A percentile compares a stretch with the other conserved stretches of the same genome.
Conservation (phyloP, 148 eudicot genomes). For the Rhododendron kiyosumense region DNA sequence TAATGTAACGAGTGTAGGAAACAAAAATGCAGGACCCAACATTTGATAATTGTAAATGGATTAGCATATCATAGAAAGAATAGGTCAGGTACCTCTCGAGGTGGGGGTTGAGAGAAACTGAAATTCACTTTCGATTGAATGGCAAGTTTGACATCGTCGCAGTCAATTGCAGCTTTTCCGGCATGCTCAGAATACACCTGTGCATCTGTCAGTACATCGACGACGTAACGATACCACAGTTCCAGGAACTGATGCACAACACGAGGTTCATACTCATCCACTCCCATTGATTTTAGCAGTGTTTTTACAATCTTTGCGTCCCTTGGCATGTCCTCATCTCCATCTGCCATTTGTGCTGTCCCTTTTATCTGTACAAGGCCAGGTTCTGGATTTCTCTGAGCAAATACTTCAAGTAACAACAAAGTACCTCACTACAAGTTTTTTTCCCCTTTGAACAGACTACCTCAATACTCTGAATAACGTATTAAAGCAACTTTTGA, state of each 20-base stretch:
- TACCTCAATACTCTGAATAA: neutral
- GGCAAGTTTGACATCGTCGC: constrained; percentile 83
- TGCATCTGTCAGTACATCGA: constrained; percentile 80
- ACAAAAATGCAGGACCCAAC: neutral
- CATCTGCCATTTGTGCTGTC: constrained; percentile 52
- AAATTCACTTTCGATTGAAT: constrained; percentile 84
- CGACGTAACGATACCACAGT: constrained; percentile 81
- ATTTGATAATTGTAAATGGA: neutral
- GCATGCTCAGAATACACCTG: constrained; percentile 98
- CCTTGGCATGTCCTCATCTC: constrained; percentile 76
- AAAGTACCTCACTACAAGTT: neutral
- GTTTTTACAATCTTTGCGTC: constrained; percentile 89
- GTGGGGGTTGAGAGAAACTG: constrained; percentile 99
- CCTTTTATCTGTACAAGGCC: neutral
- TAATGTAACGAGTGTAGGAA: neutral
- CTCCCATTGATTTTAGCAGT: constrained; percentile 85
- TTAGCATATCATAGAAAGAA: neutral
- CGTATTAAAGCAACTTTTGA: neutral
- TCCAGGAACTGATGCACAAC: constrained; percentile 86
- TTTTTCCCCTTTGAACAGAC: neutral
- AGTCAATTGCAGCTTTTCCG: constrained; percentile 65
- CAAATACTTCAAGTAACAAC: neutral
- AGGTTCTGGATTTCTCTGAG: neutral
- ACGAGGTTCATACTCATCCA: constrained; percentile 85
- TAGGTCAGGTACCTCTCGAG: constrained; percentile 64